These are phyloP conservation scores for Rhexocercosporidium sp. DNA, from an alignment of 2,329 filamentous ascomycete species.

Conservation along the genomic window DNA sequence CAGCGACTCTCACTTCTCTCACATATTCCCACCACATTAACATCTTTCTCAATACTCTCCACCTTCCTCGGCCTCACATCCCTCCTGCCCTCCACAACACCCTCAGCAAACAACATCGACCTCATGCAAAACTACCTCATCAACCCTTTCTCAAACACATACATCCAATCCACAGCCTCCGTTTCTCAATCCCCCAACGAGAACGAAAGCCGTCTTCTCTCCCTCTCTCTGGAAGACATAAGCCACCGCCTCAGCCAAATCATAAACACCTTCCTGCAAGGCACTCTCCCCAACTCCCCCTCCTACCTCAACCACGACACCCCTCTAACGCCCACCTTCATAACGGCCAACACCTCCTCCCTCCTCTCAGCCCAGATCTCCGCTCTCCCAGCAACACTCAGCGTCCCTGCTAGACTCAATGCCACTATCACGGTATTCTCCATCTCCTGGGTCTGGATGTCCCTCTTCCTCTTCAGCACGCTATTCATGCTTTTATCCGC, in stretches of 20 bases:
- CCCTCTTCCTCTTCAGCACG: constrained; percentile 26
- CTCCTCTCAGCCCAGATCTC: constrained; percentile 16
- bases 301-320: constrained; percentile 22
- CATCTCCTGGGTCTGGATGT: constrained; percentile 19
- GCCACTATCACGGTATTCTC: not conserved
- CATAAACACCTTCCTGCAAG: constrained; percentile 29
- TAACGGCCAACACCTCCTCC: constrained; percentile 3
- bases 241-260: constrained; percentile 24
- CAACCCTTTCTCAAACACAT: constrained; percentile 24
- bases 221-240: constrained; percentile 28
- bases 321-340: not conserved
- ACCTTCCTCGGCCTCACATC: constrained; percentile 22
- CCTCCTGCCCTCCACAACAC: constrained; percentile 22
- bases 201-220: constrained; percentile 24
- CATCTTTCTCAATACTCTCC: constrained; percentile 23
- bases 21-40: constrained; percentile 23
- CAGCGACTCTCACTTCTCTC: constrained; percentile 29
- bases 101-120: constrained; percentile 24
- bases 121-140: constrained; percentile 33
- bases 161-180: constrained; percentile 27
- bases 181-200: not conserved
- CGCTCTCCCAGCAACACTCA: constrained; percentile 14
- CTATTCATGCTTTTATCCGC: constrained; percentile 21
- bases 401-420: constrained; percentile 19
- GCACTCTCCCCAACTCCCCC: constrained; percentile 21